Evolutionary conservation across 169 alveolate species (phyloP).

Genomic region (Plasmodium sp.): DNA sequence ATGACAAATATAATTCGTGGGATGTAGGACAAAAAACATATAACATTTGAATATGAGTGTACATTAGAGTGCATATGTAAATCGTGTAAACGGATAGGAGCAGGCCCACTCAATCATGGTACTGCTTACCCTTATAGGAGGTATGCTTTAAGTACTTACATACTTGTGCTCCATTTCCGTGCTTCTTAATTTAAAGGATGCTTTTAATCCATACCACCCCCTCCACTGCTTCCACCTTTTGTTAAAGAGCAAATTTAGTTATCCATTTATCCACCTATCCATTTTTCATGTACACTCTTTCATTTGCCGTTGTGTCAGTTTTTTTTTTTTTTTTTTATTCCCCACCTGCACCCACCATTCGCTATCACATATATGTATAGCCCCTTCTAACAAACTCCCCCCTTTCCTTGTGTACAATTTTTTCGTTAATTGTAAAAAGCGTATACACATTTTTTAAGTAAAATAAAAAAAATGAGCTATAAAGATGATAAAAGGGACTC

Average conservation of each 20-base stretch:
- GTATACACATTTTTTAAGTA: not conserved
- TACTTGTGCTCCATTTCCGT: not conserved
- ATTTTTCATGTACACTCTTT: not conserved
- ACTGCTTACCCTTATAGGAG: not conserved
- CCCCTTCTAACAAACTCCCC: not conserved
- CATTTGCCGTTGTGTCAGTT: not conserved
- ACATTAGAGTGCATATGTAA: not conserved
- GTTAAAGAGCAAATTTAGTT: not conserved
- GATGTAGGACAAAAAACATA: not conserved
- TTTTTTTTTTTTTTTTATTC: not conserved
- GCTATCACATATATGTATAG: not conserved
- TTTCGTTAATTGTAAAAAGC: not conserved
- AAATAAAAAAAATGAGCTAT: conserved; percentile 52
- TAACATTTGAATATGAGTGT: not conserved
- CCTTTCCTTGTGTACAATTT: not conserved
- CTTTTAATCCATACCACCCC: not conserved
- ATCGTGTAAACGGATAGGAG: not conserved
- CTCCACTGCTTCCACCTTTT: not conserved
- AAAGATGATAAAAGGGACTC: conserved; percentile 48
- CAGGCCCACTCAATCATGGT: not conserved
- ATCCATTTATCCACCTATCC: not conserved
- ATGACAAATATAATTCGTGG: not conserved
- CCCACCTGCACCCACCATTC: not conserved
- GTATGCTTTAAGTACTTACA: not conserved
- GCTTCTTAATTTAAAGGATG: not conserved